Conservation (phyloP, 192 early-diverging fungal species). For the Entomortierella chlamydospora region DNA sequence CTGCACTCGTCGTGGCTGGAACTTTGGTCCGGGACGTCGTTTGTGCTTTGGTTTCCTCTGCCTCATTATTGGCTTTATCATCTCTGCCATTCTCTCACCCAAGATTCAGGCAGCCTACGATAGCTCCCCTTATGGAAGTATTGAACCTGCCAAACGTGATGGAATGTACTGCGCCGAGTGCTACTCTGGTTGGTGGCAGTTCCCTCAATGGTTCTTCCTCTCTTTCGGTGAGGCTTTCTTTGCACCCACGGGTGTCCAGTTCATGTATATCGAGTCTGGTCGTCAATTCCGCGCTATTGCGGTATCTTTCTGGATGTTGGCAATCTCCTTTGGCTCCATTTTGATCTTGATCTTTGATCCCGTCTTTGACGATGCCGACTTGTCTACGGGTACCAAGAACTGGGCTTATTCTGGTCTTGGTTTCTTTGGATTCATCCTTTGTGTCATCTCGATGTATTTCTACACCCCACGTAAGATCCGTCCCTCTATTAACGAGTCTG, state of each 20-base stretch:
- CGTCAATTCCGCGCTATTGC: conserved; percentile 67
- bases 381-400: conserved; percentile 16
- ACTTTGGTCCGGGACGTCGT: conserved; percentile 60
- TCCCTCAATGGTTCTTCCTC: conserved; percentile 66
- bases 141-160: conserved; percentile 13
- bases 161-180: conserved; percentile 40
- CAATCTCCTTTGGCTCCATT: conserved; percentile 57
- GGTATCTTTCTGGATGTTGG: conserved; percentile 68
- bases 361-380: conserved; percentile 5
- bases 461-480: conserved; percentile 43
- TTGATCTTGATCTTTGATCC: conserved; percentile 48
- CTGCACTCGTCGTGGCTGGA: conserved; percentile 57
- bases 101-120: conserved; percentile 30
- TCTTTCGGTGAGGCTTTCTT: conserved; percentile 68
- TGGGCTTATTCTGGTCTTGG: conserved; percentile 51
- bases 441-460: conserved; percentile 28
- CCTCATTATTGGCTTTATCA: conserved; percentile 58
- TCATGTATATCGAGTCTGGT: conserved; percentile 74
- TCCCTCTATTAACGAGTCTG: conserved; percentile 50
- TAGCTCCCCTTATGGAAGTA: neutral
- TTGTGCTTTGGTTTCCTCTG: conserved; percentile 68
- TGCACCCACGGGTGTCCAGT: conserved; percentile 72
- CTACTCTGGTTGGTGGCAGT: conserved; percentile 53
- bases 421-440: conserved; percentile 49
- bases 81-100: conserved; percentile 38